Conservation (phyloP, 192 early-diverging fungal species). For the Chytriomyces sp. region DNA sequence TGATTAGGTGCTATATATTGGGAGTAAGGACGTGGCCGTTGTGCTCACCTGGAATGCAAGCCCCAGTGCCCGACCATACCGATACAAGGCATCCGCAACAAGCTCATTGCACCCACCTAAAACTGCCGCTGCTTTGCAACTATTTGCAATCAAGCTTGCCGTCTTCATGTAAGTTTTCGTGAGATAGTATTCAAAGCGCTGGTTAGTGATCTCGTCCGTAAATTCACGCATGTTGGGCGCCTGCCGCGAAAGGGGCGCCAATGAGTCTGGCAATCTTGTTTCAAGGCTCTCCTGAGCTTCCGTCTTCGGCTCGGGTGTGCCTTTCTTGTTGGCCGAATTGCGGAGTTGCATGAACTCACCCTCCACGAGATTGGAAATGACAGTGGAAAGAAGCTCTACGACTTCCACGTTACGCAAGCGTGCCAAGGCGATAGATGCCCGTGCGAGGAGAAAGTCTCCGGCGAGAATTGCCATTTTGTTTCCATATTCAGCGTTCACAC, state of each 20-base stretch:
- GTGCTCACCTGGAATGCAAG: slow-evolving; percentile 86
- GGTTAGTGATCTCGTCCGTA: slow-evolving; percentile 12
- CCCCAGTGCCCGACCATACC: slow-evolving; percentile 87
- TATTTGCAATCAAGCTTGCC: slow-evolving; percentile 90
- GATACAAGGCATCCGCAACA: slow-evolving; percentile 77
- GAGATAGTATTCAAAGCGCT: slow-evolving; percentile 88
- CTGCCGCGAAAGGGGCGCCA: neutral
- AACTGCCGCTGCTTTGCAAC: slow-evolving; percentile 82
- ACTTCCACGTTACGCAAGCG: slow-evolving; percentile 88
- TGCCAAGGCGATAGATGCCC: slow-evolving; percentile 89
- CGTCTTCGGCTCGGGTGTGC: neutral
- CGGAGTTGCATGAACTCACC: slow-evolving; percentile 97
- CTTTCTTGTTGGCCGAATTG: slow-evolving; percentile 56
- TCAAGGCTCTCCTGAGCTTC: neutral
- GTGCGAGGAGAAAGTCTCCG: slow-evolving; percentile 87
- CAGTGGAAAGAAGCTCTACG: slow-evolving; percentile 89
- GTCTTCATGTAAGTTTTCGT: slow-evolving; percentile 97
- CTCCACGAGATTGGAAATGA: slow-evolving; percentile 91
- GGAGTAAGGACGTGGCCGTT: slow-evolving; percentile 61
- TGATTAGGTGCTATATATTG: neutral
- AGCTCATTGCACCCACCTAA: slow-evolving; percentile 75
- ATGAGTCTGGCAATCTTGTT: neutral
- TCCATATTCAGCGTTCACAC: slow-evolving; percentile 85
- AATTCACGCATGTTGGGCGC: slow-evolving; percentile 15
- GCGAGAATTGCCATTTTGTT: slow-evolving; percentile 98